phyloP scores from a whole-genome alignment of 2,329 filamentous ascomycete genomes.

The Diplocarpon rosae region DNA sequence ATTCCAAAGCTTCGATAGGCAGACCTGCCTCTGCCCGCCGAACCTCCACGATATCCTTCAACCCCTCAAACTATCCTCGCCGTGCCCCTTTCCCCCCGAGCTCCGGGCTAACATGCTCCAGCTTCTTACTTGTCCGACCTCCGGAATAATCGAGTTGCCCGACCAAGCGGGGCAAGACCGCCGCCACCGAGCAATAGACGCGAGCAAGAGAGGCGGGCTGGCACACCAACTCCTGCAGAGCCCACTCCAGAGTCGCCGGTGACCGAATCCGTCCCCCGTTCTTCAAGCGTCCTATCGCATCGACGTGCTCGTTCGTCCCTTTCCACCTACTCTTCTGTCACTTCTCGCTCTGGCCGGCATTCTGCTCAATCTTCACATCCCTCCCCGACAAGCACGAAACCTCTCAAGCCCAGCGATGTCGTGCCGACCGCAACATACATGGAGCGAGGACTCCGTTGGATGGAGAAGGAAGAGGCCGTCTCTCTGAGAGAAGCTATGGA shows the following conservation, averaged over 20 bases:
- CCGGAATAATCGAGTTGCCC: slow-evolving; percentile 53
- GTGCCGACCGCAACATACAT: slow-evolving; percentile 60
- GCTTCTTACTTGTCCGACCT: slow-evolving; percentile 62
- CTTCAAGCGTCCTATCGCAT: slow-evolving; percentile 23
- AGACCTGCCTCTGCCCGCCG: no score
- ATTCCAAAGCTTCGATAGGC: no score
- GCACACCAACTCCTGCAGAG: slow-evolving; percentile 3
- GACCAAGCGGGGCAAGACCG: slow-evolving; percentile 62
- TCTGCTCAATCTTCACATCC: slow-evolving; percentile 19
- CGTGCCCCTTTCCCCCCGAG: neutral
- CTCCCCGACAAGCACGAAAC: slow-evolving; percentile 16
- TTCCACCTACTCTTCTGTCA: slow-evolving; percentile 23
- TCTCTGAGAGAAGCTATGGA: slow-evolving; percentile 63
- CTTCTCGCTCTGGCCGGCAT: slow-evolving; percentile 23
- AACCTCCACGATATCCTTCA: neutral
- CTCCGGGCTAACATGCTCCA: slow-evolving; percentile 29
- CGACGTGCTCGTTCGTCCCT: slow-evolving; percentile 22
- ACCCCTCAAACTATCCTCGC: neutral
- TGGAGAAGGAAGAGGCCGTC: slow-evolving; percentile 68
- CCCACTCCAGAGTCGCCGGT: slow-evolving; percentile 12
- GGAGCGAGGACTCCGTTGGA: slow-evolving; percentile 64
- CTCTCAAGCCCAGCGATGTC: slow-evolving; percentile 47
- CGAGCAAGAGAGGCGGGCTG: slow-evolving; percentile 31
- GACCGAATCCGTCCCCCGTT: slow-evolving; percentile 16
- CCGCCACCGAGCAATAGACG: slow-evolving; percentile 34